A percentile compares a stretch with the other conserved stretches of the same genome.
Evolutionary conservation across 2,329 filamentous ascomycete species (phyloP).

Genomic region (Rhynchosporium agropyri): DNA sequence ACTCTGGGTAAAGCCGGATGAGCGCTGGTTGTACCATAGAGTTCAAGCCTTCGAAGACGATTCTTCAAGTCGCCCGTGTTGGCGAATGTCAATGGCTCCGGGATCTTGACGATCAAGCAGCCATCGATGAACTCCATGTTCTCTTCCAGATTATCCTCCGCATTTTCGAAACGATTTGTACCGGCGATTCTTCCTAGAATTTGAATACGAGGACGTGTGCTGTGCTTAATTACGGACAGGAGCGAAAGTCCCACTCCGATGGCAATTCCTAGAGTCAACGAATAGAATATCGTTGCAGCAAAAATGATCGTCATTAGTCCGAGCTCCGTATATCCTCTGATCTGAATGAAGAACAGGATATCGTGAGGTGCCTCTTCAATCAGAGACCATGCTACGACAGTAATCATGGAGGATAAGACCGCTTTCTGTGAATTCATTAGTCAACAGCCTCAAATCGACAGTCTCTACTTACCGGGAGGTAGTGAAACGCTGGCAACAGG

Average conservation of each 20-base stretch:
- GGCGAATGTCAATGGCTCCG: conserved; percentile 93
- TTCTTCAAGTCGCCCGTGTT: conserved; percentile 93
- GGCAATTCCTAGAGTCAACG: conserved; percentile 88
- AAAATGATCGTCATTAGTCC: conserved; percentile 89
- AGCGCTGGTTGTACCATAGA: conserved; percentile 82
- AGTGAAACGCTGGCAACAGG: conserved; percentile 90
- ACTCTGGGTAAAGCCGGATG: conserved; percentile 87
- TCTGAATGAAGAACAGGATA: conserved; percentile 82
- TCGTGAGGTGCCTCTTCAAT: conserved; percentile 96
- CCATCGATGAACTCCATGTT: conserved; percentile 87
- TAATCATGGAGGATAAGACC: conserved; percentile 90
- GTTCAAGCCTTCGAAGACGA: conserved; percentile 78
- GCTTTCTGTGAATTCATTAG: conserved; percentile 68
- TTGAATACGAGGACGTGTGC: conserved; percentile 90
- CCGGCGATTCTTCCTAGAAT: conserved; percentile 89
- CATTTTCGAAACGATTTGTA: conserved; percentile 83
- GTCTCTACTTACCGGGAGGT: conserved; percentile 73
- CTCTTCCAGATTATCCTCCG: conserved; percentile 67
- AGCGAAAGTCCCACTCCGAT: conserved; percentile 90
- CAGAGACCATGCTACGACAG: conserved; percentile 89
- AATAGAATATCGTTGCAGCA: conserved; percentile 90
- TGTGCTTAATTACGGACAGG: conserved; percentile 85
- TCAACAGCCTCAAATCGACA: conserved; percentile 20
- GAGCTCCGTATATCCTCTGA: conserved; percentile 85
- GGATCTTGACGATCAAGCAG: conserved; percentile 95